Percentiles rank a stretch among this genome's conserved stretches.
Conservation (phyloP, 306 rosid species). For the Ceratonia siliqua region DNA sequence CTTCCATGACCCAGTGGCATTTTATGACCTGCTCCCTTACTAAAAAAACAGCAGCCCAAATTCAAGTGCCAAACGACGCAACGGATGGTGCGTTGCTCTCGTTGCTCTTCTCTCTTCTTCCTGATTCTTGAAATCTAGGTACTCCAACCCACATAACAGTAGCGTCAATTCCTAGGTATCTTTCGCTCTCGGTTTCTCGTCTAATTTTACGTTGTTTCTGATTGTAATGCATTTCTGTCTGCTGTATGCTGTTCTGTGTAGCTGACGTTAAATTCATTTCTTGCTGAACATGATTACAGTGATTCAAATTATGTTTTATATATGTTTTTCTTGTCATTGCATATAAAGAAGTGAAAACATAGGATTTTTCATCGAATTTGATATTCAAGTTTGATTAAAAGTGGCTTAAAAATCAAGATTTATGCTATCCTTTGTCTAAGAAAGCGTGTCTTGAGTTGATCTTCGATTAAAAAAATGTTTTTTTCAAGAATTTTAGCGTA, state of each 20-base stretch:
- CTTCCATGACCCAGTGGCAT: constrained; percentile 13
- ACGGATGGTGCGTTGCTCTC: not conserved
- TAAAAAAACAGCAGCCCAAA: not conserved
- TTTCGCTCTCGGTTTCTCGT: not conserved
- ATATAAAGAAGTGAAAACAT: not conserved
- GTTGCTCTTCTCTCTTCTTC: not conserved
- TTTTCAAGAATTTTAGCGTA: not conserved
- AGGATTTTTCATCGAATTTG: not conserved
- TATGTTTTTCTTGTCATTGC: not conserved
- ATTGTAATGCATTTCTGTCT: not conserved
- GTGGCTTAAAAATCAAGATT: constrained; percentile 11
- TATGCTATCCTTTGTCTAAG: not conserved
- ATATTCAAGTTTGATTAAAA: not conserved
- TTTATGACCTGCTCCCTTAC: not conserved
- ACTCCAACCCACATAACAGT: not conserved
- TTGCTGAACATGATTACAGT: not conserved
- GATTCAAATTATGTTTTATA: not conserved
- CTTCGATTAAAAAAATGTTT: not conserved
- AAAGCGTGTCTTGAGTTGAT: constrained; percentile 6
- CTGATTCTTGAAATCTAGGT: not conserved
- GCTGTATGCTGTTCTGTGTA: not conserved
- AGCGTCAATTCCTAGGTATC: constrained; percentile 41
- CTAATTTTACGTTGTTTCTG: not conserved
- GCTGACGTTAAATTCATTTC: not conserved
- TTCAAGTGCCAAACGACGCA: not conserved